Conservation (phyloP, 1,139 yeast species). For the Yamadazyma blattariae region DNA sequence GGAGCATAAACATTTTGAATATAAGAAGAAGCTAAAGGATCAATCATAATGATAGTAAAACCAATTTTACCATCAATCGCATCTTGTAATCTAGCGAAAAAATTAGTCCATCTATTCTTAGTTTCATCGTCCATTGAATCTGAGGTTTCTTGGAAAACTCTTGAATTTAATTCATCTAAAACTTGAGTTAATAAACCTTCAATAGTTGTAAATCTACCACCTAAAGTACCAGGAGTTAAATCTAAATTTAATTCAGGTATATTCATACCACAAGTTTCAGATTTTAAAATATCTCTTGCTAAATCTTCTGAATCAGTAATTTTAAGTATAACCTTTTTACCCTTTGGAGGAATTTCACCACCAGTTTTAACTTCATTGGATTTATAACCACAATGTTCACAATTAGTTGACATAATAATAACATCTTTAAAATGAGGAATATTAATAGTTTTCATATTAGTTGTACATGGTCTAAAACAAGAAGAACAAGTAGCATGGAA, state of each 20-base stretch:
- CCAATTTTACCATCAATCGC: conserved; percentile 84
- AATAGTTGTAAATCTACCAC: conserved; percentile 95
- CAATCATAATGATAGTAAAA: conserved; percentile 86
- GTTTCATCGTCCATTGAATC: conserved; percentile 88
- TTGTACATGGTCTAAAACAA: conserved; percentile 76
- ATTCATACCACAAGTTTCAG: conserved; percentile 84
- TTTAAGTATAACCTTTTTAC: conserved; percentile 67
- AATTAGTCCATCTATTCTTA: conserved; percentile 74
- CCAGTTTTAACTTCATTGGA: conserved; percentile 99
- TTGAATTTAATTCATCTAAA: conserved; percentile 77
- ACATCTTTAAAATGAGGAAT: conserved; percentile 99
- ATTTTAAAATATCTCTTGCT: conserved; percentile 89
- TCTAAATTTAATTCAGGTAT: conserved; percentile 90
- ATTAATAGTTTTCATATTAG: conserved; percentile 95
- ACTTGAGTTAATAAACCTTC: conserved; percentile 93
- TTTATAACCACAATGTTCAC: conserved; percentile 92
- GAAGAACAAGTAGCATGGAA: conserved; percentile 92
- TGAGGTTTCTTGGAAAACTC: conserved; percentile 82
- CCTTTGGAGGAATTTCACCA: conserved; percentile 89
- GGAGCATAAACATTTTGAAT: conserved; percentile 98
- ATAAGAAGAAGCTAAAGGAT: conserved; percentile 92
- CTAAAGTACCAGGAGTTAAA: conserved; percentile 93
- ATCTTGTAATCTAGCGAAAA: conserved; percentile 69
- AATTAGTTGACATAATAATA: conserved; percentile 90
- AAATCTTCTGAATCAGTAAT: conserved; percentile 93